Conservation (phyloP, 495 filamentous ascomycete genomes). For the Usnea hakonensis region DNA sequence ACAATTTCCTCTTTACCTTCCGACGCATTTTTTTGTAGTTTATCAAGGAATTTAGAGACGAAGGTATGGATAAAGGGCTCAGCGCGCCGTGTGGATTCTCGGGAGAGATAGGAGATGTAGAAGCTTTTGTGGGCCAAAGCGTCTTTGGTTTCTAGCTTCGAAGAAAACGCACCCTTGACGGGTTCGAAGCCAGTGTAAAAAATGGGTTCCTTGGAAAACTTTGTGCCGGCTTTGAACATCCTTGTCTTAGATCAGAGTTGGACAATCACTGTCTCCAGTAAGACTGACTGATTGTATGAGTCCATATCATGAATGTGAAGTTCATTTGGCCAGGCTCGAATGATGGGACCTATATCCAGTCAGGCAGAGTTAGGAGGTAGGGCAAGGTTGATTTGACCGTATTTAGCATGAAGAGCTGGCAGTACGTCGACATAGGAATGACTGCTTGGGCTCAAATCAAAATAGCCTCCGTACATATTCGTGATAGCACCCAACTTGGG, state of each 20-base stretch:
- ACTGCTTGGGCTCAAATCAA: not conserved
- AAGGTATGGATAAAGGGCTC: not conserved
- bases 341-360: not conserved
- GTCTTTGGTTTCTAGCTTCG: not conserved
- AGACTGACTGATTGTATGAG: not conserved
- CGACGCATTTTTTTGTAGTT: not conserved
- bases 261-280: not conserved
- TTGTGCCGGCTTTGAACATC: not conserved
- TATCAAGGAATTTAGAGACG: not conserved
- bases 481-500: slow-evolving; percentile 26
- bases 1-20: not conserved
- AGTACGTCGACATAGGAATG: not conserved
- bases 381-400: not conserved
- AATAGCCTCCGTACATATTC: slow-evolving; percentile 20
- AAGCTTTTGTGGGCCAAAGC: not conserved
- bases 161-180: not conserved
- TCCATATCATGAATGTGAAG: not conserved
- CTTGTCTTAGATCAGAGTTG: not conserved
- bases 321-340: not conserved
- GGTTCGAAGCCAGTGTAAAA: not conserved
- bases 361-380: not conserved
- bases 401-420: not conserved
- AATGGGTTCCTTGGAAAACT: not conserved
- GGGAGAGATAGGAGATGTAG: not conserved
- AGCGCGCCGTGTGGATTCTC: not conserved